Base-by-base conservation (phyloP, 1,139 yeast species). In the Geotrichum carabidarum region DNA sequence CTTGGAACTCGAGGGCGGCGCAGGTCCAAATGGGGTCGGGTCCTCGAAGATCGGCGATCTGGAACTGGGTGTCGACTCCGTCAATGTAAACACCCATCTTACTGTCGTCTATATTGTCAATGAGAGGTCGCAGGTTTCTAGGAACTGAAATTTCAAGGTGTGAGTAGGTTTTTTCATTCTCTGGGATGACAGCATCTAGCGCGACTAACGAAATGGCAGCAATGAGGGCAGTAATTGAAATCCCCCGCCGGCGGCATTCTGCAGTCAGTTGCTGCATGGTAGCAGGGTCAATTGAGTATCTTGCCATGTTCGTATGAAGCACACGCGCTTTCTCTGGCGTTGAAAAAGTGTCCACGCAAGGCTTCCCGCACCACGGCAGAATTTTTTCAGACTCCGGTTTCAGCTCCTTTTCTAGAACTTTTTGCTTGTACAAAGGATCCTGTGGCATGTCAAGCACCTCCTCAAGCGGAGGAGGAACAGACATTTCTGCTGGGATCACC, bases 61-160 rank as follows among this genome's bases (percentile, higher is more conserved):
- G 8, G 8, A 45, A 18, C 3, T 8, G 15, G 6, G 18, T 4
- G 3, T 43, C 43, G 9, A 55, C 34, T 14, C 52, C 32, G n/a
- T 51, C 48, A 4, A 54, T 54, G 30, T 49, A 52, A 14, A 46
- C 56, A 4, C 58, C 58, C 56, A 55, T 51, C 8, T 27, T 31
- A 22, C 27, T 31, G 7, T n/a, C 50, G 12, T 8, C 15, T 7
- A 35, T 18, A 5, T 36, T 8, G 12, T 34, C 43, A 15, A 50
- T 50, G 9, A 35, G 15, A 5, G 56, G 55, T 8, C 58, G 46
- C 50, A 56, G 36, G 44, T 56, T 56, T 27, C 52, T 30, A 8
- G 58, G 54, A 44, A 56, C 40, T 22, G 27, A 12, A 38, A 6
- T 30, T 31, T 35, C 7, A 4, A 15, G 35, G 22, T 15, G 36